Conservation (phyloP, 202 grass and related monocot genomes). For the Setaria italica region DNA sequence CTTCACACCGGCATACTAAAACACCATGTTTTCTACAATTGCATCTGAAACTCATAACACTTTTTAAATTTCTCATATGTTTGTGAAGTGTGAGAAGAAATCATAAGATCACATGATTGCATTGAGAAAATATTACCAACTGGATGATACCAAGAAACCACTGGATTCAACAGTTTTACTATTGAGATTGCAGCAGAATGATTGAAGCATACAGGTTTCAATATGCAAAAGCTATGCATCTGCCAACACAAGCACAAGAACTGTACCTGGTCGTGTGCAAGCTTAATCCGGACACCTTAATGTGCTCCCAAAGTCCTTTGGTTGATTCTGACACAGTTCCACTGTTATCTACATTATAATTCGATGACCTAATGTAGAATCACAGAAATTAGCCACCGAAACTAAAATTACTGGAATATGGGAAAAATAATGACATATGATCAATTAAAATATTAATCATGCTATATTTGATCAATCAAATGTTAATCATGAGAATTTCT, state of each 20-base stretch:
- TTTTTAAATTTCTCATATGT: conserved; percentile 24
- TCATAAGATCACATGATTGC: conserved; percentile 36
- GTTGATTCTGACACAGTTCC: conserved; percentile 21
- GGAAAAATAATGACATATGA: background rate
- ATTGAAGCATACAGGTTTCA: conserved; percentile 25
- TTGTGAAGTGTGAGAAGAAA: conserved; percentile 1
- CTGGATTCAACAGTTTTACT: background rate
- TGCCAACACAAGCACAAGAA: conserved; percentile 33
- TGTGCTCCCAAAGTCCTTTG: conserved; percentile 9
- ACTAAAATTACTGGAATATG: conserved; percentile 23
- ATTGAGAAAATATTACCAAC: conserved; percentile 4
- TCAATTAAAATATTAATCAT: conserved; percentile 19
- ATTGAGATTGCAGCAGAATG: conserved; percentile 7
- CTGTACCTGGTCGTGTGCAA: background rate
- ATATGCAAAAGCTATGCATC: conserved; percentile 20
- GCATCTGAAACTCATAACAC: background rate
- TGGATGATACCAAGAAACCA: background rate
- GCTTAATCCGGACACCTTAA: background rate
- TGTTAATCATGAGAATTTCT: background rate
- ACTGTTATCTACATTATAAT: conserved; percentile 20
- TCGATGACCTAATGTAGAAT: conserved; percentile 24
- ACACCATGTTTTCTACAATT: background rate
- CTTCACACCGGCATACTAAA: conserved; percentile 12
- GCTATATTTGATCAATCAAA: conserved; percentile 21
- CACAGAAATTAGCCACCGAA: conserved; percentile 38